Conservation (phyloP, 1,284 basidiomycete species). For the Mycosarcoma mackinlayi region DNA sequence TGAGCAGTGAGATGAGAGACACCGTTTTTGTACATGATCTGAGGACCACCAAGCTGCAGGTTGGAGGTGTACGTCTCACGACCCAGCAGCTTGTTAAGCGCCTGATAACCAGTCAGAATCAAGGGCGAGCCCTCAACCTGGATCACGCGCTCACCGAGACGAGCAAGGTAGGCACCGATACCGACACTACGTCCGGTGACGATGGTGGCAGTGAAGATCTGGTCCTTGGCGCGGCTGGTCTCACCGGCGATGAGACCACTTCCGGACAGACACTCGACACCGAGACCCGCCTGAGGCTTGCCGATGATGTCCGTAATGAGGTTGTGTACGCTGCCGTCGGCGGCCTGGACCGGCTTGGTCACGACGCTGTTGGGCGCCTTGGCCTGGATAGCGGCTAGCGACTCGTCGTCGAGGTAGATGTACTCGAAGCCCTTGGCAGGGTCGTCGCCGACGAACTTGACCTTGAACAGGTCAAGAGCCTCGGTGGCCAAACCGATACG, state of each 20-base stretch:
- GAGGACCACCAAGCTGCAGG: constrained; percentile 94
- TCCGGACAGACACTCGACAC: constrained; percentile 94
- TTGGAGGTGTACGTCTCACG: constrained; percentile 99
- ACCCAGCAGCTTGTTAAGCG: constrained; percentile 98
- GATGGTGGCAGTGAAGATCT: constrained; percentile 99
- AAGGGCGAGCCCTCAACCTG: constrained; percentile 99
- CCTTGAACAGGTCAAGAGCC: constrained; percentile 86
- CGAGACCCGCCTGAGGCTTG: constrained; percentile 88
- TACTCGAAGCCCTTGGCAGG: constrained; percentile 97
- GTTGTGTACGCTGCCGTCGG: constrained; percentile 85
- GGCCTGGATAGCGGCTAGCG: constrained; percentile 72
- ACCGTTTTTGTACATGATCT: constrained; percentile 75
- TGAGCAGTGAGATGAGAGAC: constrained; percentile 94
- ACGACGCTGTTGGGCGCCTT: constrained; percentile 76
- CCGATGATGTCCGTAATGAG: constrained; percentile 98
- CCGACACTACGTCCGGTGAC: constrained; percentile 98
- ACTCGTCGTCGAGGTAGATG: constrained; percentile 79
- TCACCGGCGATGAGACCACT: constrained; percentile 99
- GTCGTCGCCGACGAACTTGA: constrained; percentile 84
- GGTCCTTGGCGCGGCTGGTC: constrained; percentile 96
- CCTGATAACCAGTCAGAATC: constrained; percentile 95
- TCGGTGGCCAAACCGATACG: constrained; percentile 97
- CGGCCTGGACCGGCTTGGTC: constrained; percentile 81
- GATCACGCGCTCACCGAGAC: constrained; percentile 95
- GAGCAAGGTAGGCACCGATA: constrained; percentile 98